Conservation (phyloP, 495 filamentous ascomycete species). For the Bathelium albidoporum region DNA sequence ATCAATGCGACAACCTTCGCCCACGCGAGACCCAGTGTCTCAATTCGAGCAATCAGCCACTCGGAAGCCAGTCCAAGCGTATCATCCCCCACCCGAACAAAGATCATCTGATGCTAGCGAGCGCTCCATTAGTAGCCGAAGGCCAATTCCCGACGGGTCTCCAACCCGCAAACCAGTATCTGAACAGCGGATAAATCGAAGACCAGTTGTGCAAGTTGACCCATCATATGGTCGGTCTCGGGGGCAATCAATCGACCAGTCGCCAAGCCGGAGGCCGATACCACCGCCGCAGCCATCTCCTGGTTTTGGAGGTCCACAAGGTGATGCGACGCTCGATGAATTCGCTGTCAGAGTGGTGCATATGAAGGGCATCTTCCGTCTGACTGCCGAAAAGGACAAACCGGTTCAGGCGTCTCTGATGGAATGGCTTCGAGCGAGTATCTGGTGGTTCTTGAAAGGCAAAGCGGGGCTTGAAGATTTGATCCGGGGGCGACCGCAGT, state of each 20-base stretch:
- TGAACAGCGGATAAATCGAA: not conserved
- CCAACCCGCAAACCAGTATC: not conserved
- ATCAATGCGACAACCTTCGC: not conserved
- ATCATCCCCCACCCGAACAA: not conserved
- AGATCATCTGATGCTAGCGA: not conserved
- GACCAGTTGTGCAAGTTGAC: not conserved
- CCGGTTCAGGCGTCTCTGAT: slow-evolving; percentile 35
- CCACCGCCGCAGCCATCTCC: not conserved
- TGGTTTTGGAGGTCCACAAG: slow-evolving; percentile 25
- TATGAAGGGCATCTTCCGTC: slow-evolving; percentile 55
- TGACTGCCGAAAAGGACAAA: slow-evolving; percentile 60
- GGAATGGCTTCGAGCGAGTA: slow-evolving; percentile 57
- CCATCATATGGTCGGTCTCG: not conserved
- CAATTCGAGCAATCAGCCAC: not conserved
- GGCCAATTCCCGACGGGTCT: not conserved
- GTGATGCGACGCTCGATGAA: slow-evolving; percentile 54
- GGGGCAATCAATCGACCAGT: not conserved
- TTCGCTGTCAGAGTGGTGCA: slow-evolving; percentile 58
- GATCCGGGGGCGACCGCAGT: slow-evolving; percentile 49
- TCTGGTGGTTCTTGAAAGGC: slow-evolving; percentile 85
- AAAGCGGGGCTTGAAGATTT: slow-evolving; percentile 59
- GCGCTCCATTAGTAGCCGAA: not conserved
- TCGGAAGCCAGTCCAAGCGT: not conserved
- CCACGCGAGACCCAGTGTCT: not conserved
- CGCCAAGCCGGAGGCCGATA: not conserved